phyloP scores from a whole-genome alignment of 139 green algal species.

The Chlorella sorokiniana region DNA sequence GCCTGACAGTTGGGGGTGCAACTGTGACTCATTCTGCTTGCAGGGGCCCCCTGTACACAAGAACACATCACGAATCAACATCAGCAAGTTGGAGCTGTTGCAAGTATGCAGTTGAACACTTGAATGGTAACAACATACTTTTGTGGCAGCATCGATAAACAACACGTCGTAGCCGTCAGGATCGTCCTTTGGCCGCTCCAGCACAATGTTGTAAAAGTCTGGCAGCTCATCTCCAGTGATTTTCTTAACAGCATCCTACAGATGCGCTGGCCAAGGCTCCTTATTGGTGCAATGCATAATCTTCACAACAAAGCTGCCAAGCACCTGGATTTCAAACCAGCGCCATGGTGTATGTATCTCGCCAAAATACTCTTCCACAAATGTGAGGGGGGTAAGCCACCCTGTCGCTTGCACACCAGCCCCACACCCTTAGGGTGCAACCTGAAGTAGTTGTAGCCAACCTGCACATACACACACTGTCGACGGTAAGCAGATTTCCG shows the following conservation, averaged over 20 bases:
- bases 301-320: neutral
- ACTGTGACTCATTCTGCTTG: constrained; percentile 89
- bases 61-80: neutral
- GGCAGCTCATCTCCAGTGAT: constrained; percentile 74
- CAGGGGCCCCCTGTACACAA: constrained; percentile 68
- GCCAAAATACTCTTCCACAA: constrained; percentile 94
- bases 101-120: neutral
- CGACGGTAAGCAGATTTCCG: neutral
- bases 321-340: constrained; percentile 80
- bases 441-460: constrained; percentile 83
- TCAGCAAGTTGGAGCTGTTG: neutral
- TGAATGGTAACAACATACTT: too few relatives aligned
- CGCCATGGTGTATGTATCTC: constrained; percentile 90
- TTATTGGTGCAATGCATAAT: too few relatives aligned
- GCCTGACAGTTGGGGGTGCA: constrained; percentile 94
- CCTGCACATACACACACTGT: constrained; percentile 30
- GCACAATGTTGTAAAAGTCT: constrained; percentile 92
- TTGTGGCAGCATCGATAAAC: constrained; percentile 92
- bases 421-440: constrained; percentile 90
- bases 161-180: constrained; percentile 74
- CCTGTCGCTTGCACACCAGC: constrained; percentile 67
- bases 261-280: too few relatives aligned
- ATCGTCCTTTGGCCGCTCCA: constrained; percentile 68
- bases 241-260: constrained; percentile 81
- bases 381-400: constrained; percentile 77